Evolutionary conservation across 768 basidiomycete species (phyloP).

Genomic region (Serpula lacrymans): DNA sequence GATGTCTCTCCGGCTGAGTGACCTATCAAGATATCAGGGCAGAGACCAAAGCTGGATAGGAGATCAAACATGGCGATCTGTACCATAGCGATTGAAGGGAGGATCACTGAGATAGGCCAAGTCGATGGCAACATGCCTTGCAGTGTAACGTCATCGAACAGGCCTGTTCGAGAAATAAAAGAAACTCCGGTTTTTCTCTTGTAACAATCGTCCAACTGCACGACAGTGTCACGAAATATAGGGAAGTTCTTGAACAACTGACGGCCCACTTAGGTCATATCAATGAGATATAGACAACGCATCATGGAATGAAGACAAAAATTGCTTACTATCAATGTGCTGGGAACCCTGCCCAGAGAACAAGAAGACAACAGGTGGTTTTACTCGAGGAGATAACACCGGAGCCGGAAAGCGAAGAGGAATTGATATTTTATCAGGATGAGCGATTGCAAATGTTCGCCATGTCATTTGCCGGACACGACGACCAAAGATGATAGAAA

Average conservation of each 20-base stretch:
- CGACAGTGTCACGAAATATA: constrained; percentile 35
- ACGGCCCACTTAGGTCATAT: constrained; percentile 29
- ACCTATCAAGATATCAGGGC: constrained; percentile 38
- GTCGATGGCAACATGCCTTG: constrained; percentile 13
- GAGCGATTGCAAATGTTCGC: constrained; percentile 22
- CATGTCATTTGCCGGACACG: constrained; percentile 31
- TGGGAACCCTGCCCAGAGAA: constrained; percentile 39
- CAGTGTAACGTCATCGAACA: constrained; percentile 26
- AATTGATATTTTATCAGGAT: constrained; percentile 1
- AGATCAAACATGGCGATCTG: constrained; percentile 45
- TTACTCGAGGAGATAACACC: constrained; percentile 18
- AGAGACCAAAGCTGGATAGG: constrained; percentile 29
- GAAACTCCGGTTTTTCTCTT: constrained; percentile 27
- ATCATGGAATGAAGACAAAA: background rate
- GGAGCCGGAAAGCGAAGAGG: constrained; percentile 27
- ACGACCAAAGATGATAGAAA: constrained; percentile 22
- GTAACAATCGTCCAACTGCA: constrained; percentile 34
- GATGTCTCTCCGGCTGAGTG: constrained; percentile 44
- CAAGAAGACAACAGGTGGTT: constrained; percentile 31
- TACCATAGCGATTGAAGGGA: constrained; percentile 40
- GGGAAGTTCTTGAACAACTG: constrained; percentile 31
- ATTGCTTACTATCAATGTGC: constrained; percentile 31
- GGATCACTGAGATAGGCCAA: constrained; percentile 33
- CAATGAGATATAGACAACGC: background rate
- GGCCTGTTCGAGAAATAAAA: constrained; percentile 30